phyloP scores from a whole-genome alignment of 257 asterid species.

The Solanum okadae region DNA sequence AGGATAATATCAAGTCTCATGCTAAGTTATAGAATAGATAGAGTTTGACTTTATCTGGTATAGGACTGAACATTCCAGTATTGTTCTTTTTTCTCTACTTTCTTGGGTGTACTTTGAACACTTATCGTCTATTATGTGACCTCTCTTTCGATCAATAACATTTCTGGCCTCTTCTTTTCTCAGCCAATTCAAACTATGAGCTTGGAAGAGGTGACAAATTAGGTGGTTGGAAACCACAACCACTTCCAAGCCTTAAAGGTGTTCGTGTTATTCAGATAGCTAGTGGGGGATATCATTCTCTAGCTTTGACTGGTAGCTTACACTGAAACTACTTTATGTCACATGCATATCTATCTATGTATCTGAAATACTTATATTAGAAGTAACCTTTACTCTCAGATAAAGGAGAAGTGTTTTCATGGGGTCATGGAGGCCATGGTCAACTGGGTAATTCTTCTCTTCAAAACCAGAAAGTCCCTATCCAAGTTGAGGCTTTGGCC shows the following conservation, averaged over 20 bases:
- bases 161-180: background rate
- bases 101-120: background rate
- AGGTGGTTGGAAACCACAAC: constrained; percentile 96
- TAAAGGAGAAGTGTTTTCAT: constrained; percentile 81
- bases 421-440: constrained; percentile 98
- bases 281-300: constrained; percentile 96
- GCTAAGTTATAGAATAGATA: background rate
- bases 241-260: constrained; percentile 69
- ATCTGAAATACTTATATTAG: constrained; percentile 3
- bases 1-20: background rate
- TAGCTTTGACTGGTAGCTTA: constrained; percentile 77
- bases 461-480: constrained; percentile 62
- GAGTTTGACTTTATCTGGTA: background rate
- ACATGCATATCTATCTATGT: background rate
- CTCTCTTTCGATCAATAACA: background rate
- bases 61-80: background rate
- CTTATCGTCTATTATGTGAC: background rate
- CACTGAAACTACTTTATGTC: background rate
- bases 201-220: constrained; percentile 90
- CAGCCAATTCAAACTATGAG: constrained; percentile 96
- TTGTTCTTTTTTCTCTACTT: background rate
- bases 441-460: constrained; percentile 84
- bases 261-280: constrained; percentile 70
- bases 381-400: constrained; percentile 30
- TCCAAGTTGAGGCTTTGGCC: constrained; percentile 60